Percentiles rank a stretch among this genome's conserved stretches.
Conservation (phyloP, 352 stramenopile species). For the Phytophthora fragariae region DNA sequence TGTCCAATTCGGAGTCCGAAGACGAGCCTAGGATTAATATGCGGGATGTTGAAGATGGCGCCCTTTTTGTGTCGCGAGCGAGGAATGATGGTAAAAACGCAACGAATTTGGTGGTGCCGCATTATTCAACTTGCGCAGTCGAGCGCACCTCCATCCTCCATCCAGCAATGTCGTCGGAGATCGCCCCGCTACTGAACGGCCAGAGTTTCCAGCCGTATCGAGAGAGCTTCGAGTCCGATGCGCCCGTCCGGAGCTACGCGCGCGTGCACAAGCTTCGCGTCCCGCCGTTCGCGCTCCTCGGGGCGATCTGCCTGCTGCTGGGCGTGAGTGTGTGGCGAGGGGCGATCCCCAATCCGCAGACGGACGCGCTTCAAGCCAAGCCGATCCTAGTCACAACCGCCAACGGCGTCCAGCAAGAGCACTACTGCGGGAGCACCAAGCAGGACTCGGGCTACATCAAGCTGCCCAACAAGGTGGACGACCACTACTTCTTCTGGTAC, state of each 20-base stretch:
- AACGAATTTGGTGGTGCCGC: neutral
- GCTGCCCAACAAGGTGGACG: conserved; percentile 70
- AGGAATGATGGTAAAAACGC: conserved; percentile 35
- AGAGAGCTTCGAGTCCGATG: conserved; percentile 21
- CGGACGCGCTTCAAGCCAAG: conserved; percentile 15
- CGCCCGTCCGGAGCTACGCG: conserved; percentile 24
- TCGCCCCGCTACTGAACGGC: conserved; percentile 26
- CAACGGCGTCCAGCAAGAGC: conserved; percentile 29
- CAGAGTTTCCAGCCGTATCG: neutral
- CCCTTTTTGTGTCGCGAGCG: conserved; percentile 13
- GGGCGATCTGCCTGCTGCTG: conserved; percentile 21
- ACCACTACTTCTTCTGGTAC: conserved; percentile 85
- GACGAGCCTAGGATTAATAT: conserved; percentile 7
- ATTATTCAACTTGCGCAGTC: conserved; percentile 20
- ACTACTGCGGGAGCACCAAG: conserved; percentile 58
- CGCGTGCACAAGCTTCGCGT: conserved; percentile 31
- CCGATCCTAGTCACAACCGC: conserved; percentile 21
- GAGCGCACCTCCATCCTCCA: conserved; percentile 2
- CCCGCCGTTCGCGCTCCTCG: conserved; percentile 23
- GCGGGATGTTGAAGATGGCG: conserved; percentile 21
- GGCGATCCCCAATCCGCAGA: neutral
- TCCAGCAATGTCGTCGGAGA: conserved; percentile 23
- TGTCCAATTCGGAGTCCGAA: neutral
- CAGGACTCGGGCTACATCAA: conserved; percentile 68
- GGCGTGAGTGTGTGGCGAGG: conserved; percentile 26